A percentile compares a stretch with the other conserved stretches of the same genome.
Evolutionary conservation across 2,329 filamentous ascomycete species (phyloP).

Genomic region (Lachnellula arida): DNA sequence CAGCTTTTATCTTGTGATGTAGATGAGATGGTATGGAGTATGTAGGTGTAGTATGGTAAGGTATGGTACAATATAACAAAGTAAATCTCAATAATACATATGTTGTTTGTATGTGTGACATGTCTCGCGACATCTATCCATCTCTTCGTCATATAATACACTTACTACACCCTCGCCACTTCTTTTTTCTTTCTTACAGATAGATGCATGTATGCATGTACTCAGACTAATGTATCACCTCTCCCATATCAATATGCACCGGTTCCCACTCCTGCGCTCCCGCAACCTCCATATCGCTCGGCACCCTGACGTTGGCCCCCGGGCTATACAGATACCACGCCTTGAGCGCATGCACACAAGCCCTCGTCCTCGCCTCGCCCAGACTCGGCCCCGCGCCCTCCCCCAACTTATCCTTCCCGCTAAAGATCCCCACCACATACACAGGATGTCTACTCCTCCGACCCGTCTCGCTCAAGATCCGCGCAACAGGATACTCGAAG

Average conservation of each 20-base stretch:
- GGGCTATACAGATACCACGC: slow-evolving; percentile 96
- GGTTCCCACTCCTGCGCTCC: slow-evolving; percentile 43
- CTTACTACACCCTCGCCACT: neutral
- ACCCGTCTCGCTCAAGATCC: slow-evolving; percentile 87
- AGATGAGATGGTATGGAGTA: too few species aligned
- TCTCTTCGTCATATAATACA: neutral
- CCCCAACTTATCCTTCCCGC: slow-evolving; percentile 83
- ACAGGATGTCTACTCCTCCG: slow-evolving; percentile 80
- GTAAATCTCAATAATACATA: slow-evolving; percentile 2
- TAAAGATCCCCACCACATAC: slow-evolving; percentile 91
- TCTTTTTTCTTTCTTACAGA: neutral
- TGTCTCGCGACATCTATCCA: too few species aligned
- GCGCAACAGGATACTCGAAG: slow-evolving; percentile 81
- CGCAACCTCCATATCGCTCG: slow-evolving; percentile 42
- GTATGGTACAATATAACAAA: neutral
- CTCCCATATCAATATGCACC: slow-evolving; percentile 53
- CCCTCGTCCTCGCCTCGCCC: slow-evolving; percentile 70
- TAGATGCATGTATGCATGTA: neutral
- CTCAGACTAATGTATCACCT: slow-evolving; percentile 39
- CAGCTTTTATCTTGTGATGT: neutral
- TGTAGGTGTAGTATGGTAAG: neutral
- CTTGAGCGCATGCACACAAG: slow-evolving; percentile 81
- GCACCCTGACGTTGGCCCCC: slow-evolving; percentile 35
- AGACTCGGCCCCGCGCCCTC: slow-evolving; percentile 81
- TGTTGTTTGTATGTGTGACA: neutral